phyloP scores from a whole-genome alignment of 2,329 filamentous ascomycete genomes.

The Boeremia exigua region DNA sequence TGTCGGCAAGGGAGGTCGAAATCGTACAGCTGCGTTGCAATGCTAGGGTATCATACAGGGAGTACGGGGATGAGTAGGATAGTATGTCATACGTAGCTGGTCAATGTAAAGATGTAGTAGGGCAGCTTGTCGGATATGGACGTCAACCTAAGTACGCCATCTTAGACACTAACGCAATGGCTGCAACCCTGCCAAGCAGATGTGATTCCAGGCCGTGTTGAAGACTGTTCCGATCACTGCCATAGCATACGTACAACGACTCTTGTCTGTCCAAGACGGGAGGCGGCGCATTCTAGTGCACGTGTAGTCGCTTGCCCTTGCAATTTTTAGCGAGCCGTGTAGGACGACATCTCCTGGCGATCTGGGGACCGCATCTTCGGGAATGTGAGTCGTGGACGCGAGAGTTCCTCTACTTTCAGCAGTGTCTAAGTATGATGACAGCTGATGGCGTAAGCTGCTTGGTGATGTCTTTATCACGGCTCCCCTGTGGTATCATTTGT shows the following conservation, averaged over 20 bases:
- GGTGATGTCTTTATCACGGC: too few species aligned
- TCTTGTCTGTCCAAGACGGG: constrained; percentile 3
- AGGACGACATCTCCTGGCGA: neutral
- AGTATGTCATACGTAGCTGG: too few species aligned
- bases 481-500: neutral
- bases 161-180: constrained; percentile 14
- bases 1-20: neutral
- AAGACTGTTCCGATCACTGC: neutral
- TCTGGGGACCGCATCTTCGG: neutral
- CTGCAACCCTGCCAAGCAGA: constrained; percentile 4
- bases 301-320: constrained; percentile 25
- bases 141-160: neutral
- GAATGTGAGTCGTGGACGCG: neutral
- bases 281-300: constrained; percentile 13
- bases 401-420: neutral
- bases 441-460: neutral
- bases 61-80: too few species aligned
- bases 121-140: neutral
- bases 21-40: neutral
- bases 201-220: constrained; percentile 1
- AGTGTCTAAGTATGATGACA: neutral
- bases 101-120: neutral
- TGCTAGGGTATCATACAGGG: too few species aligned
- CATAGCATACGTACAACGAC: neutral
- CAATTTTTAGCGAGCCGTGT: neutral